phyloP scores from a whole-genome alignment of 345 rosid genomes.

The Arabis alpina region DNA sequence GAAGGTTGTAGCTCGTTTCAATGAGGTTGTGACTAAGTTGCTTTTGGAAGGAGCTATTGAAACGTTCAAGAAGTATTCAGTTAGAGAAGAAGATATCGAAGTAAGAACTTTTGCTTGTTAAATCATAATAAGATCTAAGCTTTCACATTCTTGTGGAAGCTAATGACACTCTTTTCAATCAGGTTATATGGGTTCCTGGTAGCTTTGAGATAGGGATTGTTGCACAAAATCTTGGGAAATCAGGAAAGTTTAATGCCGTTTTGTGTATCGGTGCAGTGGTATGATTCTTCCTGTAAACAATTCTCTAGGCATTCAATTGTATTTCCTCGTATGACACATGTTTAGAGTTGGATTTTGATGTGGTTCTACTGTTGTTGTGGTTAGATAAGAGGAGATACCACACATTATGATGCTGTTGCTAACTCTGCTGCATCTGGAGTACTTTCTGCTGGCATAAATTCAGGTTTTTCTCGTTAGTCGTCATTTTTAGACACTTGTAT shows the following conservation, averaged over 20 bases:
- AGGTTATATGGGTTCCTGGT: slow-evolving; percentile 99
- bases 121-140: neutral
- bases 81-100: slow-evolving; percentile 79
- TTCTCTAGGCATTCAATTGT: neutral
- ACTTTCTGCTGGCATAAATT: slow-evolving; percentile 90
- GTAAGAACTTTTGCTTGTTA: slow-evolving; percentile 43
- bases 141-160: slow-evolving; percentile 8
- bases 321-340: neutral
- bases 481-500: neutral
- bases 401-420: slow-evolving; percentile 96
- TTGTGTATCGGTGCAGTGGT: slow-evolving; percentile 99
- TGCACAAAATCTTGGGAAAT: slow-evolving; percentile 80
- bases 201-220: slow-evolving; percentile 80
- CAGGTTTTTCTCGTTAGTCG: slow-evolving; percentile 54
- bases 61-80: slow-evolving; percentile 81
- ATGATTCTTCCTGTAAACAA: slow-evolving; percentile 38
- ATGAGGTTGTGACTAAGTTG: slow-evolving; percentile 82
- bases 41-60: slow-evolving; percentile 89
- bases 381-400: slow-evolving; percentile 94
- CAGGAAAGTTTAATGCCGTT: slow-evolving; percentile 70
- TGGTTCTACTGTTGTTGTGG: slow-evolving; percentile 11
- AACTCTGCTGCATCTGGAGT: slow-evolving; percentile 98
- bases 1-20: slow-evolving; percentile 96
- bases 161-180: slow-evolving; percentile 25
- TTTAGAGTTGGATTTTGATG: slow-evolving; percentile 27